These are phyloP conservation scores for Mucuna pruriens DNA, from an alignment of 306 rosid species.

Conservation along the genomic window DNA sequence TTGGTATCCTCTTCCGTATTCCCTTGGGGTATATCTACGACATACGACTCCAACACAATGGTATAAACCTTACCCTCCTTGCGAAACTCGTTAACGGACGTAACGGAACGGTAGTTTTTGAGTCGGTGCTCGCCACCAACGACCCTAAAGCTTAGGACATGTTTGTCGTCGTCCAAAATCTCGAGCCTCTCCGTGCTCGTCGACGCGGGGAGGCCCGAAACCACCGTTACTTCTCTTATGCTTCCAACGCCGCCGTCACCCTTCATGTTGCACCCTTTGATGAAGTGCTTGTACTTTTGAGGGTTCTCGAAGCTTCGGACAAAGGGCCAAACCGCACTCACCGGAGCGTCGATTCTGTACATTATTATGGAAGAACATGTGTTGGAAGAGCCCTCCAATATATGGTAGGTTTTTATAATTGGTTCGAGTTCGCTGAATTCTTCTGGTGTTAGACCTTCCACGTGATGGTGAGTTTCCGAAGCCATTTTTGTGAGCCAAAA, in stretches of 20 bases:
- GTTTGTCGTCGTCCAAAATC: slow-evolving; percentile 1
- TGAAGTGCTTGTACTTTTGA: slow-evolving; percentile 14
- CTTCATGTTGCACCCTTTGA: slow-evolving; percentile 10
- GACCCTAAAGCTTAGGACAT: not conserved
- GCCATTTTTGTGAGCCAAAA: slow-evolving; percentile 35
- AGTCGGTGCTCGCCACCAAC: slow-evolving; percentile 15
- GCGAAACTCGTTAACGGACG: slow-evolving; percentile 20
- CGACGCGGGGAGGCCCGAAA: not conserved
- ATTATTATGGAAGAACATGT: slow-evolving; percentile 39
- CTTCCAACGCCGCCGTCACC: slow-evolving; percentile 21
- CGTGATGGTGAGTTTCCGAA: slow-evolving; percentile 27
- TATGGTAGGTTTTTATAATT: slow-evolving; percentile 66
- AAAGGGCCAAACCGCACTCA: not conserved
- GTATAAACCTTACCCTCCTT: not conserved
- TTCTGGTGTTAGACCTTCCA: slow-evolving; percentile 63
- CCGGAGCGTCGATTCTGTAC: not conserved
- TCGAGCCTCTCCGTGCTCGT: slow-evolving; percentile 26
- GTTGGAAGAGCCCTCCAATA: slow-evolving; percentile 49
- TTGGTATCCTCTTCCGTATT: not conserved
- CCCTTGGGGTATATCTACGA: not conserved
- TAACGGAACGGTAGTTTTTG: slow-evolving; percentile 1
- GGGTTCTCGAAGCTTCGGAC: slow-evolving; percentile 16
- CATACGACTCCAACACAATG: not conserved
- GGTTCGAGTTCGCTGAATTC: slow-evolving; percentile 57
- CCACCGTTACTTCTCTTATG: slow-evolving; percentile 7